Evolutionary conservation across 2,329 filamentous ascomycete genomes (phyloP).

Genomic region (Chaetomiaceae sp.): DNA sequence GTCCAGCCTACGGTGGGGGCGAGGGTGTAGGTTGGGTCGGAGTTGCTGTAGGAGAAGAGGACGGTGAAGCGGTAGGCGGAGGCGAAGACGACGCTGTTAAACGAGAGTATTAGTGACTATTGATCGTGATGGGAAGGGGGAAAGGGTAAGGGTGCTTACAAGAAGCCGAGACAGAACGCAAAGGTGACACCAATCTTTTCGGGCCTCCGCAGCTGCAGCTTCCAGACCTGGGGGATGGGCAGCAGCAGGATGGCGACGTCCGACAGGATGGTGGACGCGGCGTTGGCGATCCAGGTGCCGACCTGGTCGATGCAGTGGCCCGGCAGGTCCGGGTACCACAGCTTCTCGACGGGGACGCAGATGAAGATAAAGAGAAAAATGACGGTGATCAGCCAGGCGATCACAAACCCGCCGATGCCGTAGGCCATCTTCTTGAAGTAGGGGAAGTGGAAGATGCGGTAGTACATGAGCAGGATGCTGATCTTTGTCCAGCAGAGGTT

Average conservation of each 20-base stretch:
- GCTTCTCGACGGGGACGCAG: constrained; percentile 18
- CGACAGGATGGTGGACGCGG: constrained; percentile 15
- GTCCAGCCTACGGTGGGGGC: constrained; percentile 45
- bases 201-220: constrained; percentile 35
- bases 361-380: constrained; percentile 17
- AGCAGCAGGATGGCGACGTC: constrained; percentile 19
- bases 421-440: constrained; percentile 28
- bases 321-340: constrained; percentile 14
- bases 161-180: constrained; percentile 34
- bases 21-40: constrained; percentile 44
- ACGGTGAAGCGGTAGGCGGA: constrained; percentile 45
- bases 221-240: constrained; percentile 21
- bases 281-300: constrained; percentile 22
- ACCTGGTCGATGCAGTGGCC: constrained; percentile 20
- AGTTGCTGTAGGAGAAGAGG: constrained; percentile 40
- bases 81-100: constrained; percentile 45
- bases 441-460: constrained; percentile 24
- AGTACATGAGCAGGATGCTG: constrained; percentile 24
- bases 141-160: constrained; percentile 1
- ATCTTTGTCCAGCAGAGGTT: constrained; percentile 22
- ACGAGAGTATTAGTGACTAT: neutral
- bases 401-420: constrained; percentile 18
- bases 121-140: neutral
- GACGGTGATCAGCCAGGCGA: constrained; percentile 20
- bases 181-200: constrained; percentile 43